A percentile compares a stretch with the other conserved stretches of the same genome.
phyloP scores from a whole-genome alignment of 1,139 yeast genomes.

The Debaryomycetaceae sp. region DNA sequence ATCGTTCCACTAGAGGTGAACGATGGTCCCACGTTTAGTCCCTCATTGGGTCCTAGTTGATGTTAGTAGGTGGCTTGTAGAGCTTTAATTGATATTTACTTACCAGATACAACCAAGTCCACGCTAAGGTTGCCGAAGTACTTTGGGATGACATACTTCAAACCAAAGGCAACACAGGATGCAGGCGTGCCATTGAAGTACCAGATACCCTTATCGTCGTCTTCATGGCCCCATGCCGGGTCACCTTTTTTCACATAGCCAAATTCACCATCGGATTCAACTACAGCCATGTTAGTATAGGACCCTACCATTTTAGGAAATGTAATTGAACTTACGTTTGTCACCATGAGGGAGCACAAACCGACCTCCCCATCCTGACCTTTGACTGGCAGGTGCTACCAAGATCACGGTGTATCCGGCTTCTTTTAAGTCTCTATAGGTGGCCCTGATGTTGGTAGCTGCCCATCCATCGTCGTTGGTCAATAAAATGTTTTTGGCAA shows the following conservation, averaged over 20 bases:
- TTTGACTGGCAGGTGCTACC: constrained; percentile 57
- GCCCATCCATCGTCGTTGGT: constrained; percentile 63
- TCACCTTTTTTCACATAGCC: constrained; percentile 38
- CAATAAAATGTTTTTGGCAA: constrained; percentile 46
- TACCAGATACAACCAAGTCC: constrained; percentile 38
- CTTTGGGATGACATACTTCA: constrained; percentile 39
- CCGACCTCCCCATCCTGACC: constrained; percentile 59
- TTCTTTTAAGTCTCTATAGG: constrained; percentile 49
- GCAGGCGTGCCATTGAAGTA: constrained; percentile 51
- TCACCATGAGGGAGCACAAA: constrained; percentile 37
- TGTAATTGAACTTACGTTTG: not conserved
- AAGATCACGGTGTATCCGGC: constrained; percentile 55
- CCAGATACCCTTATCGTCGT: constrained; percentile 41
- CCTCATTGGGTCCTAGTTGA: constrained; percentile 42
- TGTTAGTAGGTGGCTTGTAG: not conserved
- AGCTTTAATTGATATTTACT: not conserved
- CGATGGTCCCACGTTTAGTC: constrained; percentile 37
- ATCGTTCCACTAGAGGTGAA: constrained; percentile 44
- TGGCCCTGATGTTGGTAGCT: constrained; percentile 57
- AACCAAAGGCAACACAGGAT: constrained; percentile 40
- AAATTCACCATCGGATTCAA: constrained; percentile 37
- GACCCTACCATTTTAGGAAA: not conserved
- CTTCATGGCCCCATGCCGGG: constrained; percentile 49
- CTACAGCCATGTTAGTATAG: constrained; percentile 2
- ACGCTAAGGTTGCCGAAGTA: constrained; percentile 30